These are phyloP conservation scores for Crotalaria pallida DNA, from an alignment of 306 rosid species.

Conservation along the genomic window DNA sequence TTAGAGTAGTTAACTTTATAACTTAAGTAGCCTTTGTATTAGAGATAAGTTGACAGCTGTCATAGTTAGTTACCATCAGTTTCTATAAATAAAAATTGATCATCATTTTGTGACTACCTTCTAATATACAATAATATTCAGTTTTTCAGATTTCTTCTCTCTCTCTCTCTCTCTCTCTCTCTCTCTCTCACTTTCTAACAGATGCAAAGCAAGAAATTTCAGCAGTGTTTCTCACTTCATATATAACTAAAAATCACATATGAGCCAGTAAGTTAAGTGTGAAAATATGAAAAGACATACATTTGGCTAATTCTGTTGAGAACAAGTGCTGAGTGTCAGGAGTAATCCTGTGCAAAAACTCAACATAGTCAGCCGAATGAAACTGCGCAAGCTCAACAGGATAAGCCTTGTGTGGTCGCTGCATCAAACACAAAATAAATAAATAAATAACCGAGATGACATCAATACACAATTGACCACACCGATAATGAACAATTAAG, in stretches of 20 bases:
- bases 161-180: no score
- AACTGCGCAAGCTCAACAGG: conserved; percentile 99
- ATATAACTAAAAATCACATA: not conserved
- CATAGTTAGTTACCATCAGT: no score
- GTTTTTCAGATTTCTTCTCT: no score
- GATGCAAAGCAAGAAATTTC: not conserved
- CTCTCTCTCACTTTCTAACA: not conserved
- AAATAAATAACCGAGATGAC: conserved; percentile 2
- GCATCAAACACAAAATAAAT: conserved; percentile 29
- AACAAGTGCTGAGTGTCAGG: conserved; percentile 86
- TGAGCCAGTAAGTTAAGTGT: not conserved
- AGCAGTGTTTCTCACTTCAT: not conserved
- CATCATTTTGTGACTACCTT: no score
- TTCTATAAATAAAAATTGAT: no score
- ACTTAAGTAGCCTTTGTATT: no score
- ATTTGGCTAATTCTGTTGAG: conserved; percentile 63
- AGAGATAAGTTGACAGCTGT: no score
- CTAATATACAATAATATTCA: no score
- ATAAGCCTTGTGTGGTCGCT: conserved; percentile 99
- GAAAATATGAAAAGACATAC: conserved; percentile 32
- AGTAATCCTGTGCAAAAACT: conserved; percentile 85
- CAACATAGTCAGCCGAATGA: conserved; percentile 90
- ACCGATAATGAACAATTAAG: not conserved
- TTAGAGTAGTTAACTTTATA: no score
- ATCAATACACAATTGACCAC: not conserved